Conservation (phyloP, 495 filamentous ascomycete genomes). For the Geoglossum glabrum region DNA sequence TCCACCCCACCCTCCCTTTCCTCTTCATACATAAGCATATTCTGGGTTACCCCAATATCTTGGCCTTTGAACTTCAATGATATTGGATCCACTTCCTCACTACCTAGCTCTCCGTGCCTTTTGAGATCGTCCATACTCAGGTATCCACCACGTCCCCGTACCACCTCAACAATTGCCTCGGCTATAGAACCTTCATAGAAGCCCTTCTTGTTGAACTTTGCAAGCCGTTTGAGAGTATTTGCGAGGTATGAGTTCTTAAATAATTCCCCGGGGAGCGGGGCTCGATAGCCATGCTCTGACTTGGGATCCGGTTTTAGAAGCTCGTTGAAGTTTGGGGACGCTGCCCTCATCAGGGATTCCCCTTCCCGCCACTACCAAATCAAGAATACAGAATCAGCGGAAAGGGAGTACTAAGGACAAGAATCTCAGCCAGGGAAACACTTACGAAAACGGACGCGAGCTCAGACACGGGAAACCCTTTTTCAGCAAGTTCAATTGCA, state of each 20-base stretch:
- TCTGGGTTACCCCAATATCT: slow-evolving; percentile 27
- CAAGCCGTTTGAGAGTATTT: slow-evolving; percentile 61
- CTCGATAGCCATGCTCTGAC: slow-evolving; percentile 42
- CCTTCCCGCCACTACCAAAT: slow-evolving; percentile 39
- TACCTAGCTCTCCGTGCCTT: slow-evolving; percentile 50
- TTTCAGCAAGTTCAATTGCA: slow-evolving; percentile 70
- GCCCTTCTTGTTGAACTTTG: slow-evolving; percentile 62
- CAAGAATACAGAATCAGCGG: background rate
- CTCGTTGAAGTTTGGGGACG: slow-evolving; percentile 68
- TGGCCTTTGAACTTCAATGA: slow-evolving; percentile 58
- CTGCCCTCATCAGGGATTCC: slow-evolving; percentile 38
- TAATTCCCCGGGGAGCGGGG: slow-evolving; percentile 67
- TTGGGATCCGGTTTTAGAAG: slow-evolving; percentile 57
- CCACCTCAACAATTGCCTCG: slow-evolving; percentile 55
- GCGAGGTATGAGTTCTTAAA: slow-evolving; percentile 71
- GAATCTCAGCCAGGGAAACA: slow-evolving; percentile 1
- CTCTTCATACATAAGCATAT: slow-evolving; percentile 21
- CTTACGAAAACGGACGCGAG: slow-evolving; percentile 51
- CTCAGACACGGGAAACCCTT: slow-evolving; percentile 79
- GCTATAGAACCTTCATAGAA: slow-evolving; percentile 82
- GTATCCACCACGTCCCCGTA: slow-evolving; percentile 55
- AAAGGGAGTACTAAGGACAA: background rate
- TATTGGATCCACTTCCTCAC: slow-evolving; percentile 63
- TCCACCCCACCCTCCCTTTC: slow-evolving; percentile 39
- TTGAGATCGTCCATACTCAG: slow-evolving; percentile 63